Conservation (phyloP, 2,329 filamentous ascomycete genomes). For the Colletotrichum sp. region DNA sequence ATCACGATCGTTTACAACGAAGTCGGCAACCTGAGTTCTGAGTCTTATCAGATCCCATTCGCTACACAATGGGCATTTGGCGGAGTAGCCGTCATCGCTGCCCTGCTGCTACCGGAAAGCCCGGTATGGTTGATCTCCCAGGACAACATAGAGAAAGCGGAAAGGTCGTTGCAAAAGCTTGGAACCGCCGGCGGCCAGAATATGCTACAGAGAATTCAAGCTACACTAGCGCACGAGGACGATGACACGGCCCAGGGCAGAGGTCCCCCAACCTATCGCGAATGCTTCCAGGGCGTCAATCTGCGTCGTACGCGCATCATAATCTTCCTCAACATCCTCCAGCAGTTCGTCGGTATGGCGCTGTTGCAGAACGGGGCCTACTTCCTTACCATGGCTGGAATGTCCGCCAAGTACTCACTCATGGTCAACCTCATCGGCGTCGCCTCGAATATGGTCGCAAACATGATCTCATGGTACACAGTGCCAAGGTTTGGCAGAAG, state of each 20-base stretch:
- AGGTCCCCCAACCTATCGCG: neutral
- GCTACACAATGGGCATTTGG: constrained; percentile 6
- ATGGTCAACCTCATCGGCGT: constrained; percentile 8
- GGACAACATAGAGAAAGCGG: neutral
- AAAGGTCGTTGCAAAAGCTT: neutral
- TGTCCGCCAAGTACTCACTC: neutral
- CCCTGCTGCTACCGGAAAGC: neutral
- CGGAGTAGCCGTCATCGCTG: neutral
- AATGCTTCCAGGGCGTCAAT: neutral
- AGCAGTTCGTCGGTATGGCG: neutral
- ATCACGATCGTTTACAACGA: neutral
- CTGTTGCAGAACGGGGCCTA: neutral
- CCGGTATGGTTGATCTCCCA: neutral
- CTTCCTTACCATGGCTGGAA: constrained; percentile 8
- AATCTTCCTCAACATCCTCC: neutral
- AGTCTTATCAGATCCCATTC: neutral
- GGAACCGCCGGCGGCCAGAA: neutral
- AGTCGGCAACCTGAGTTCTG: neutral
- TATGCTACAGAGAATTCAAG: neutral
- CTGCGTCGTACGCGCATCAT: neutral
- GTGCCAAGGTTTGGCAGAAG: neutral
- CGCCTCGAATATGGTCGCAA: neutral
- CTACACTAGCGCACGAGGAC: neutral
- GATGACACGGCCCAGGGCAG: neutral
- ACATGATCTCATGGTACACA: constrained; percentile 4